Conservation (phyloP, 73 alveolate genomes). For the Uronychia binucleata region DNA sequence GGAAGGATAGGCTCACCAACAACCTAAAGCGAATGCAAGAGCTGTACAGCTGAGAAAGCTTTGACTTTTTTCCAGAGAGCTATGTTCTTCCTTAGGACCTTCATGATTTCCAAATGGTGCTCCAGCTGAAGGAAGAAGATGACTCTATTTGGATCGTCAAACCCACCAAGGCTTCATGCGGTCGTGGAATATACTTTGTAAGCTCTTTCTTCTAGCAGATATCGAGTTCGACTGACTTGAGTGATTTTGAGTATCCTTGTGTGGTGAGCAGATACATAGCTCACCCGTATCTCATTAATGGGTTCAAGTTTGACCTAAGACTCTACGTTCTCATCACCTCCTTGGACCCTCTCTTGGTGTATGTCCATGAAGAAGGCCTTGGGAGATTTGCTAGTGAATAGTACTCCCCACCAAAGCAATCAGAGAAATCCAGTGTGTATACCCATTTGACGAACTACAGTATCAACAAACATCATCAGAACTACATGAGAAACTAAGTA, state of each 20-base stretch:
- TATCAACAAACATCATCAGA: constrained; percentile 21
- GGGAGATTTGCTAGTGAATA: constrained; percentile 95
- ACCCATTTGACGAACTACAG: constrained; percentile 43
- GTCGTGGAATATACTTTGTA: constrained; percentile 84
- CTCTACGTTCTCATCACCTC: constrained; percentile 84
- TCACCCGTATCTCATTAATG: constrained; percentile 89
- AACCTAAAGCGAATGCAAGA: constrained; percentile 59
- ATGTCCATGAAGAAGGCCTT: constrained; percentile 92
- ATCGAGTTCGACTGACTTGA: constrained; percentile 57
- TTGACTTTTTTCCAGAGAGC: constrained; percentile 31
- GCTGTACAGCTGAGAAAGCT: constrained; percentile 40
- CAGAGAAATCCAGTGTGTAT: constrained; percentile 5
- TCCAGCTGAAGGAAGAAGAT: neutral
- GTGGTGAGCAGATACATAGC: constrained; percentile 78
- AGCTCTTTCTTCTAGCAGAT: constrained; percentile 59
- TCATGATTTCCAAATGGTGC: neutral
- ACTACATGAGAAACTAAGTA: constrained; percentile 47
- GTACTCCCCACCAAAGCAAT: constrained; percentile 41
- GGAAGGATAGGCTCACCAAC: constrained; percentile 76
- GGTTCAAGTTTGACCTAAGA: constrained; percentile 88
- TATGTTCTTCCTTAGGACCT: constrained; percentile 35
- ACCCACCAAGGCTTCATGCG: constrained; percentile 89
- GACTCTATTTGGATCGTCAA: constrained; percentile 79
- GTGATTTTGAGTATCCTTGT: constrained; percentile 19
- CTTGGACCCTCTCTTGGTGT: constrained; percentile 90